phyloP scores from a whole-genome alignment of 2,329 filamentous ascomycete genomes.

The Verticillium albo-atrum region DNA sequence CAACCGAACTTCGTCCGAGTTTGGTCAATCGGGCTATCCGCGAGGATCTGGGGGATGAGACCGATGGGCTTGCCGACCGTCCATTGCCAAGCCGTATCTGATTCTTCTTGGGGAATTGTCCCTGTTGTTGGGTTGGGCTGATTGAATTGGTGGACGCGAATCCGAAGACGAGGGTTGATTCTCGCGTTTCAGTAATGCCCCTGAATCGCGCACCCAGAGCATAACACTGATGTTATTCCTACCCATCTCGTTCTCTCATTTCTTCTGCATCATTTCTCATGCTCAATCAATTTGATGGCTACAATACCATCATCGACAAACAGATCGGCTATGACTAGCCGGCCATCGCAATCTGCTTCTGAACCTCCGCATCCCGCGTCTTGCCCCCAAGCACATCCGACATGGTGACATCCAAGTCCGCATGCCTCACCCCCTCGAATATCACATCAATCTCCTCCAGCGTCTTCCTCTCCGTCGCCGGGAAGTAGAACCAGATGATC shows the following conservation, averaged over 20 bases:
- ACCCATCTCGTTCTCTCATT: too few relatives aligned
- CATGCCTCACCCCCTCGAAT: neutral
- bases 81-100: neutral
- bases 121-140: neutral
- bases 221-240: too few relatives aligned
- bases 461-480: constrained; percentile 43
- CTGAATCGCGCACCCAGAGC: neutral
- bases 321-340: neutral
- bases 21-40: neutral
- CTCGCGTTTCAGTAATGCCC: neutral
- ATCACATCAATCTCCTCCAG: constrained; percentile 57
- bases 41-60: neutral
- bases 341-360: neutral
- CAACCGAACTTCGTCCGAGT: neutral
- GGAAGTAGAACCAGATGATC: constrained; percentile 42
- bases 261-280: too few relatives aligned
- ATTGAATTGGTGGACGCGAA: neutral
- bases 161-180: neutral
- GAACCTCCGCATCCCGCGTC: neutral
- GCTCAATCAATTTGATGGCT: too few relatives aligned
- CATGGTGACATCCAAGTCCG: neutral
- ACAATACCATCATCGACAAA: too few relatives aligned
- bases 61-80: neutral
- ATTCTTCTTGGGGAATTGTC: neutral
- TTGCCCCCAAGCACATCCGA: neutral